phyloP scores from a whole-genome alignment of 2,329 filamentous ascomycete species.

The Aspergillus udagawae region DNA sequence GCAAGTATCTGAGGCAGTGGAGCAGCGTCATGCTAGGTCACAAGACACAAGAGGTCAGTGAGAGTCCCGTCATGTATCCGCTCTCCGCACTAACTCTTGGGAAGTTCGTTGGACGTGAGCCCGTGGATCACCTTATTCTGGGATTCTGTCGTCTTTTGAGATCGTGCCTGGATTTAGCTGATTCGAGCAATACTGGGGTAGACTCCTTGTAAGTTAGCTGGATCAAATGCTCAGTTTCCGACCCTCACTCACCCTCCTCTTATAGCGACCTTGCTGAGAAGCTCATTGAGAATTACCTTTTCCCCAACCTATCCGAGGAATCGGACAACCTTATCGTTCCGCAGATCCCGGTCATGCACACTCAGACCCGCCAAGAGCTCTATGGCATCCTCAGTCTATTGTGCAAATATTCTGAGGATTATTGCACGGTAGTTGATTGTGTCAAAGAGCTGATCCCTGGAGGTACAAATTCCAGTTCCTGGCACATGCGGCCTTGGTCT shows the following conservation, averaged over 20 bases:
- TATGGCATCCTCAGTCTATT: slow-evolving; percentile 58
- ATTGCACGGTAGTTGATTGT: slow-evolving; percentile 50
- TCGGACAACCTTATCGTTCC: slow-evolving; percentile 27
- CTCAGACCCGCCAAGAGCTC: slow-evolving; percentile 55
- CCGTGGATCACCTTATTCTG: slow-evolving; percentile 39
- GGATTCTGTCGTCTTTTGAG: slow-evolving; percentile 44
- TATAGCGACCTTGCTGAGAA: slow-evolving; percentile 43
- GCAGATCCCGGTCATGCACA: slow-evolving; percentile 50
- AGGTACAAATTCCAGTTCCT: slow-evolving; percentile 36
- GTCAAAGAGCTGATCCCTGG: slow-evolving; percentile 51
- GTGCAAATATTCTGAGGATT: slow-evolving; percentile 49
- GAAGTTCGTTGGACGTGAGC: slow-evolving; percentile 45
- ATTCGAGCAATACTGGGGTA: slow-evolving; percentile 26
- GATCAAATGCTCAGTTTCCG: not conserved
- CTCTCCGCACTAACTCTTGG: slow-evolving; percentile 15
- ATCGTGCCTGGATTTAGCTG: slow-evolving; percentile 39
- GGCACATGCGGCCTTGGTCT: slow-evolving; percentile 15
- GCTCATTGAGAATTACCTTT: slow-evolving; percentile 63
- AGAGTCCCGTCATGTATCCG: not conserved
- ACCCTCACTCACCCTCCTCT: slow-evolving; percentile 1
- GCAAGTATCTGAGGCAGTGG: slow-evolving; percentile 42
- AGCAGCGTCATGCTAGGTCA: slow-evolving; percentile 41
- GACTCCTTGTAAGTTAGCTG: slow-evolving; percentile 30
- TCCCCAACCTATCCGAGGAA: slow-evolving; percentile 50
- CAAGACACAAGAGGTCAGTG: slow-evolving; percentile 39